Evolutionary conservation across 1,284 basidiomycete genomes (phyloP).

Genomic region (Exobasidium rhododendri): DNA sequence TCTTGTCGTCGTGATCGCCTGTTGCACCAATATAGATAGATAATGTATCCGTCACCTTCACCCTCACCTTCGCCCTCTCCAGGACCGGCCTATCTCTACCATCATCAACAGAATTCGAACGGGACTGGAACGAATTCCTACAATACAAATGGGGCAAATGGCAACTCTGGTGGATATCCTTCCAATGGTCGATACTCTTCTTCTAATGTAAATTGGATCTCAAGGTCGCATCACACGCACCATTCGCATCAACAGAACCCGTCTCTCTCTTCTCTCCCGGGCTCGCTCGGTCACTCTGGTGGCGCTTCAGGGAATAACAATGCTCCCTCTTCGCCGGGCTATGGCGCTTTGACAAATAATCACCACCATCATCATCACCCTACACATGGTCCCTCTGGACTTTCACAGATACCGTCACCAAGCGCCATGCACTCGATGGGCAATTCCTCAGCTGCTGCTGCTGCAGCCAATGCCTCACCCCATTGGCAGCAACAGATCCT

Average conservation of each 20-base stretch:
- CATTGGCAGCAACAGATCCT: slow-evolving; percentile 53
- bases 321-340: slow-evolving; percentile 44
- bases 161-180: slow-evolving; percentile 20
- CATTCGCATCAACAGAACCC: slow-evolving; percentile 45
- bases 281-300: slow-evolving; percentile 33
- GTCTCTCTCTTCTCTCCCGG: slow-evolving; percentile 45
- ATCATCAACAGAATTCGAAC: slow-evolving; percentile 33
- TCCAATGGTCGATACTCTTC: slow-evolving; percentile 34
- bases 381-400: slow-evolving; percentile 31
- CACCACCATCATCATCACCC: slow-evolving; percentile 38
- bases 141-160: slow-evolving; percentile 23
- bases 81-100: slow-evolving; percentile 42
- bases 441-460: slow-evolving; percentile 22
- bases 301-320: slow-evolving; percentile 24
- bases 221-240: slow-evolving; percentile 27
- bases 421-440: slow-evolving; percentile 29
- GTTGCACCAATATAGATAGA: neutral
- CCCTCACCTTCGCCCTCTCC: slow-evolving; percentile 48
- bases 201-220: slow-evolving; percentile 18
- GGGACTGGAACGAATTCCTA: slow-evolving; percentile 27
- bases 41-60: slow-evolving; percentile 45
- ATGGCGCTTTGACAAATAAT: slow-evolving; percentile 19
- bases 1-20: neutral
- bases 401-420: slow-evolving; percentile 37
- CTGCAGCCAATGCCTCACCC: slow-evolving; percentile 29